Percentiles rank a stretch among this genome's conserved stretches.
Conservation (phyloP, 2,329 filamentous ascomycete genomes). For the Rutstroemia sp. region DNA sequence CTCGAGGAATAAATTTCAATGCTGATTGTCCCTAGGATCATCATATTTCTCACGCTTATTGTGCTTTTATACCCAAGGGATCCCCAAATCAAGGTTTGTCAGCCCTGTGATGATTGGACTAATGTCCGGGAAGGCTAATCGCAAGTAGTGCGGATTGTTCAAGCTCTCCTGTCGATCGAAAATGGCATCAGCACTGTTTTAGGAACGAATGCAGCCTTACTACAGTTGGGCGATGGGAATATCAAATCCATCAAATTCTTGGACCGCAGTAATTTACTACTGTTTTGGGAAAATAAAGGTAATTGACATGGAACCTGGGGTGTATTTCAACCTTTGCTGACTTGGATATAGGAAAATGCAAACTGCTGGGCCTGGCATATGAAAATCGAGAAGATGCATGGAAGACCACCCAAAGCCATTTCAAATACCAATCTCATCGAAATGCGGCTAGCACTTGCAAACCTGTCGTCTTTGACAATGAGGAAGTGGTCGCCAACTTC, state of each 20-base stretch:
- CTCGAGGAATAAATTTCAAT: not conserved
- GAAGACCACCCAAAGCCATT: not conserved
- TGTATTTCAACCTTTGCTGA: not conserved
- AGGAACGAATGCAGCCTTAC: conserved; percentile 13
- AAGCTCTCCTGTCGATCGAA: conserved; percentile 22
- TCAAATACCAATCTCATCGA: conserved; percentile 12
- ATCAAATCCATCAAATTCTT: conserved; percentile 29
- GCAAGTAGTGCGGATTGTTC: conserved; percentile 24
- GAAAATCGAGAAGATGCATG: not conserved
- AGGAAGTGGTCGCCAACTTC: conserved; percentile 16
- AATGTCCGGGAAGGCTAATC: not conserved
- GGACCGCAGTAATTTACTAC: conserved; percentile 21
- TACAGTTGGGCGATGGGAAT: conserved; percentile 25
- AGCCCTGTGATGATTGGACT: not conserved
- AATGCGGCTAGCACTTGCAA: not conserved
- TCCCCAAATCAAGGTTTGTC: conserved; percentile 18
- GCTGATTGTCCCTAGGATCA: conserved; percentile 14
- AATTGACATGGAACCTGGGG: not conserved
- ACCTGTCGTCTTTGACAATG: conserved; percentile 13
- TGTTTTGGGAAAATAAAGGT: conserved; percentile 26
- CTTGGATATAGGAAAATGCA: conserved; percentile 2
- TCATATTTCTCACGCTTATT: conserved; percentile 13
- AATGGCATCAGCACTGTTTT: conserved; percentile 26
- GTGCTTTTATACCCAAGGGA: conserved; percentile 23
- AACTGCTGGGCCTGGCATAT: conserved; percentile 23